A percentile compares a stretch with the other conserved stretches of the same genome.
Conservation (phyloP, 208 protist genomes). For the Wallacemonas rigidus region DNA sequence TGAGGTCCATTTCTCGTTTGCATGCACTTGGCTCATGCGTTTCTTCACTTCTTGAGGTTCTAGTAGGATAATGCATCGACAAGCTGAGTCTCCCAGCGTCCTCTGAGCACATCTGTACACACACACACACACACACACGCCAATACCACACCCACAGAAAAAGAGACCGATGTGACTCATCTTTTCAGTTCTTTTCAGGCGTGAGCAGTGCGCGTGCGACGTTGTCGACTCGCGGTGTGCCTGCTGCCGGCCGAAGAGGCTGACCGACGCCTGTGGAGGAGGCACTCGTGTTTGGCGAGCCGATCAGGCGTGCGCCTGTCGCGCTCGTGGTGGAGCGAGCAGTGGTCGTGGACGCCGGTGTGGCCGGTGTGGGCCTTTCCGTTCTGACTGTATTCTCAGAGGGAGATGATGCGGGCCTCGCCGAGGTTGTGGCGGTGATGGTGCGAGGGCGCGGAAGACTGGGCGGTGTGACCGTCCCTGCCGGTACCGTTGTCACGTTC, state of each 20-base stretch:
- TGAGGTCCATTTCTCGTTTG: too few species aligned
- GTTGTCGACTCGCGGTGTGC: not conserved
- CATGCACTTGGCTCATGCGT: too few species aligned
- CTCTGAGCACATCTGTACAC: not conserved
- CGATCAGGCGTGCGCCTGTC: slow-evolving; percentile 1
- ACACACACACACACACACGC: not conserved
- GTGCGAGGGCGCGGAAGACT: not conserved
- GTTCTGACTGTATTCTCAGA: not conserved
- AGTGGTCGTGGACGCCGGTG: not conserved
- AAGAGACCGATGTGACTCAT: not conserved
- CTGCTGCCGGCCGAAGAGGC: too few species aligned
- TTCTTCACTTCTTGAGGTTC: too few species aligned
- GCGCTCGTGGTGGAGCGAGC: not conserved
- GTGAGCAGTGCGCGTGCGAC: slow-evolving; percentile 4
- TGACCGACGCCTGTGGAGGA: too few species aligned
- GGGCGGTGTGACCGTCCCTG: not conserved
- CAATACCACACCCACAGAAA: not conserved
- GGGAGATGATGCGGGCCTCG: not conserved
- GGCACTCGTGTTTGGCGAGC: not conserved
- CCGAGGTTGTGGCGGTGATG: not conserved
- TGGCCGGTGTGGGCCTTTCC: not conserved
- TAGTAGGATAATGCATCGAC: too few species aligned
- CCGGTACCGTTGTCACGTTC: not conserved
- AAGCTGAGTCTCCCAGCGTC: too few species aligned
- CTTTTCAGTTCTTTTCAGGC: slow-evolving; percentile 8